A percentile compares a stretch with the other conserved stretches of the same genome.
Evolutionary conservation across 192 early-diverging fungal genomes (phyloP).

Genomic region (Linnemannia exigua): DNA sequence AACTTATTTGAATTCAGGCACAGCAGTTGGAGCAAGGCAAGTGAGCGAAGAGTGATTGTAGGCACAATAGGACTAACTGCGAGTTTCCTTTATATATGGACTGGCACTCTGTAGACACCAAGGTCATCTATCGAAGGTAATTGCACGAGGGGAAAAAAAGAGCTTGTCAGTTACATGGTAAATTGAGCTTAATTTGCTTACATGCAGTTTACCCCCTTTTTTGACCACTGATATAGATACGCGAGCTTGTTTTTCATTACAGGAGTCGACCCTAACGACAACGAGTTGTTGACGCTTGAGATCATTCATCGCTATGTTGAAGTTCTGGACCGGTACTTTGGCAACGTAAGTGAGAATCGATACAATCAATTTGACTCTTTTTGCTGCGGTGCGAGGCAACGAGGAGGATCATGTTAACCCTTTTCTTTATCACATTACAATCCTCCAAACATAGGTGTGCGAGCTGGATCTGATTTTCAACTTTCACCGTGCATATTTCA

Average conservation of each 20-base stretch:
- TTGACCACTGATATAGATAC: constrained; percentile 71
- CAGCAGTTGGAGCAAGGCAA: background rate
- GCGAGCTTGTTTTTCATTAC: constrained; percentile 96
- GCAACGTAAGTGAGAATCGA: constrained; percentile 87
- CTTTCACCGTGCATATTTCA: constrained; percentile 93
- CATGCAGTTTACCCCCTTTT: background rate
- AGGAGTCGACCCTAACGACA: constrained; percentile 95
- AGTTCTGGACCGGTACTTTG: constrained; percentile 96
- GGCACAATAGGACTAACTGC: background rate
- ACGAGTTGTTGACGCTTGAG: constrained; percentile 94
- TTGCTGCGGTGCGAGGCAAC: no score
- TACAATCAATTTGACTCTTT: no score
- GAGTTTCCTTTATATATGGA: background rate
- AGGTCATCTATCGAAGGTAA: constrained; percentile 75
- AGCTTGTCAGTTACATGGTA: no score
- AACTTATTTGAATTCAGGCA: background rate
- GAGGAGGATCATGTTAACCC: no score
- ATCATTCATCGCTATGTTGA: constrained; percentile 99
- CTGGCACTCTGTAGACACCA: constrained; percentile 59
- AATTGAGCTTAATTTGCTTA: background rate
- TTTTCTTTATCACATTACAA: no score
- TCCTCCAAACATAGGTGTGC: constrained; percentile 75
- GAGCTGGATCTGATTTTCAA: constrained; percentile 99
- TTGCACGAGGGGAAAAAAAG: background rate
- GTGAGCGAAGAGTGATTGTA: background rate